Evolutionary conservation across 306 rosid genomes (phyloP), one percentile per base, ranked within the genome.

Genomic region (Cucurbita pepo): DNA sequence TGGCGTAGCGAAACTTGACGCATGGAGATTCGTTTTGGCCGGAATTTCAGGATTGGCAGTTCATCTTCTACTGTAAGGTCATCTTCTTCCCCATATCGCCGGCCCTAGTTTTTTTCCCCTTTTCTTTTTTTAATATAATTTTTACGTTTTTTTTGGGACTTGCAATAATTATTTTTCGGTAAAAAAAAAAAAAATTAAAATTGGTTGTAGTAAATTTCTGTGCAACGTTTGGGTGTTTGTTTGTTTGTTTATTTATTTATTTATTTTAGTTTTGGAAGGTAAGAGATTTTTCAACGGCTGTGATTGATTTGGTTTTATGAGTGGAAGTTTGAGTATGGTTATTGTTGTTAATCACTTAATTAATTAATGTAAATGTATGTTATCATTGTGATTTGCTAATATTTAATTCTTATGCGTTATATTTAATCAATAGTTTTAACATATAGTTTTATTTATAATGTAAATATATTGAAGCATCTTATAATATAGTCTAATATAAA

Each of bases 1-100:
- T 69, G 80, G 79, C 8, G 70, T 80, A 3, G 78, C 37, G 16
- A 59, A 79, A 37, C 65, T 77, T 62, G 76, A 74, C 75, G 81
- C 85, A 12, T 74, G 53, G 40, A 83, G 86, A 59, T 56, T 79
- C 30, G 74, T 76, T 10, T 30, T 21, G 56, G 51, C 43, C 61
- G 13, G 71, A 60, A 54, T 52, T 13, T 75, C 40, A 7, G 61
- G 56, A 73, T 70, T 81, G 77, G 66, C 41, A 8, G 65, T 41
- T 16, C 57, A 40, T 43, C 67, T 71, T 69, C 44, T 25, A 8
- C 73, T 69, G 56, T 69, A 69, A 69, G 72, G 57, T 44, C 54
- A 6, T 43, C n/a, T 44, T 65, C 38, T 19, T 7, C 25, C 44
- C 44, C 18, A 65, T 22, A 10, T 22, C 54, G 71, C 38, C 71